Percentiles rank a stretch among this genome's conserved stretches.
phyloP scores from a whole-genome alignment of 331 rosid species.

The Quercus tomentella region DNA sequence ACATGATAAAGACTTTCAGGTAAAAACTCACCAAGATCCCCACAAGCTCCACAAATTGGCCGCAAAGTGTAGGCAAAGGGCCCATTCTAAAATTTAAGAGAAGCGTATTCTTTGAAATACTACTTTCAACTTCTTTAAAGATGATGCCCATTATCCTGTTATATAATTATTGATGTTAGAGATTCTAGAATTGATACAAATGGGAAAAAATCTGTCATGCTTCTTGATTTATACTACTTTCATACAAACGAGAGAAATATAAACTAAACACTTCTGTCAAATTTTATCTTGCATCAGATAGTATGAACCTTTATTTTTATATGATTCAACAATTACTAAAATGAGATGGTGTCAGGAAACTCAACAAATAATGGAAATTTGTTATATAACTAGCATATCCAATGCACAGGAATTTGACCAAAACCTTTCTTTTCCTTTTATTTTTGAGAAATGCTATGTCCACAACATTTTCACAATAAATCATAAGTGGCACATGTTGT shows the following conservation, averaged over 20 bases:
- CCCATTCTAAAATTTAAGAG: conserved; percentile 79
- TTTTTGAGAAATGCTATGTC: too few species aligned
- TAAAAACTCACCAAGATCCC: conserved; percentile 71
- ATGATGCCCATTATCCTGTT: conserved; percentile 85
- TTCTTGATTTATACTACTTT: not conserved
- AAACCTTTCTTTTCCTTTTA: too few species aligned
- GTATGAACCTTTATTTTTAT: not conserved
- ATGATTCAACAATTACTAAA: not conserved
- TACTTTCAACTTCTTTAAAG: conserved; percentile 81
- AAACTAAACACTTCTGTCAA: not conserved
- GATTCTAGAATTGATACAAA: not conserved
- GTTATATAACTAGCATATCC: not conserved
- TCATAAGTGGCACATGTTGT: too few species aligned
- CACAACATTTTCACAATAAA: too few species aligned
- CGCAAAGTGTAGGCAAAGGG: conserved; percentile 71
- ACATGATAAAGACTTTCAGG: conserved; percentile 16
- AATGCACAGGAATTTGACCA: not conserved
- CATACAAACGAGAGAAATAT: not conserved
- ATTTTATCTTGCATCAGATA: not conserved
- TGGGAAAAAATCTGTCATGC: not conserved
- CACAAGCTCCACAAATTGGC: conserved; percentile 87
- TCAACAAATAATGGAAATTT: not conserved
- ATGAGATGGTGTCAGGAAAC: not conserved
- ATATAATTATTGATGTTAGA: conserved; percentile 38
- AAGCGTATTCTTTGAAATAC: conserved; percentile 74